Base-by-base conservation (phyloP, 257 asterid species). In the Primulina eburnea region DNA sequence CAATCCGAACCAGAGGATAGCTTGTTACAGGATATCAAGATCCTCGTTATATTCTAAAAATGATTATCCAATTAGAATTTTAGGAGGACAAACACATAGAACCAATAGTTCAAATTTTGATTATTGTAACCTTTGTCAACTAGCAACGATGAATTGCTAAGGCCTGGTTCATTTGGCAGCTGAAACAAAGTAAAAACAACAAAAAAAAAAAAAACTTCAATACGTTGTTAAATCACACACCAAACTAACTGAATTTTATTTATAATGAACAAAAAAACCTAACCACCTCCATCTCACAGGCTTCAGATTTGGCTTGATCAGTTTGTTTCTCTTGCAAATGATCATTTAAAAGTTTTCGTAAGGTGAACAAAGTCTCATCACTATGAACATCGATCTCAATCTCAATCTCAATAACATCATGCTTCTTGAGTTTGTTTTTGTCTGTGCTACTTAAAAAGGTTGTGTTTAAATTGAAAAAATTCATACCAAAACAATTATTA, bases 61-160 rank as follows among this genome's bases (percentile, higher is more conserved):
- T 69, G 58, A 75, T 56, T 65, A 26, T 40, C 52, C 34, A 77
- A 30, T 74, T 65, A 53, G 32, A 70, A 73, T 11, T 53, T 33
- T 50, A 65, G 60, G 75, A 66, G 62, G 58, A 77, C 71, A 35
- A 70, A 58, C 37, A 67, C 34, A 43, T 21, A 21, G 2, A 58
- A 38, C 65, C 40, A 77, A 10, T 64, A 47, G 63, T 62, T 26
- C 56, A 74, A 75, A 58, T n/a, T n/a, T 9, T 50, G 73, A 64
- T 38, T 72, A 40, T 18, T 81, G 72, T 81, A 77, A 92, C 98
- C 98, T 92, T 82, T 89, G 75, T 80, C 92, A 53, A 70, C 80
- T 82, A 84, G 96, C 88, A 86, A 76, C 33, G 98, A 90, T 53
- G 96, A 92, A 82, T 85, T 92, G 84, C 98, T 92, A 21, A 89